These are phyloP conservation scores for Leccinum angustisporum DNA, from an alignment of 1,284 basidiomycete species.

Conservation along the genomic window DNA sequence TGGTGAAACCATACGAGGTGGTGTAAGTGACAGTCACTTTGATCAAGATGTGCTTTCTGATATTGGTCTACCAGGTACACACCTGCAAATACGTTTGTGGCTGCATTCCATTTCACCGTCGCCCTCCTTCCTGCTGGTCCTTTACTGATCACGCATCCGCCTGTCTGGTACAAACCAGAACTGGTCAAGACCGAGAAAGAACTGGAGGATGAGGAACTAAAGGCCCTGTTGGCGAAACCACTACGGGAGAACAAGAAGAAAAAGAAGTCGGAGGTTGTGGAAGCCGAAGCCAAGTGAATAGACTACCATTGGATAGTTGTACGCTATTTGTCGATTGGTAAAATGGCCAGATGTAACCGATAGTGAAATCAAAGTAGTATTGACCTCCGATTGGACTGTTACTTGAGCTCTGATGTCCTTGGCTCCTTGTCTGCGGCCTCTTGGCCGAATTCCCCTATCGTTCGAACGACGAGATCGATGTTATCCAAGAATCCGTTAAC, in stretches of 20 bases:
- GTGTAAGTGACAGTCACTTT: slow-evolving; percentile 51
- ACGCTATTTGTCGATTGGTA: slow-evolving; percentile 18
- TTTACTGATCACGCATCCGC: slow-evolving; percentile 80
- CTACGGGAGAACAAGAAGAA: slow-evolving; percentile 92
- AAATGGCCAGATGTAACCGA: slow-evolving; percentile 5
- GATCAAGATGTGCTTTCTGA: slow-evolving; percentile 9
- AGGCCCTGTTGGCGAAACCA: slow-evolving; percentile 74
- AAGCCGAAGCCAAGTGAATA: slow-evolving; percentile 32
- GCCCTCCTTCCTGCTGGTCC: slow-evolving; percentile 87
- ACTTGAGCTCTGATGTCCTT: slow-evolving; percentile 4
- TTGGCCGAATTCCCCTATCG: slow-evolving; percentile 76
- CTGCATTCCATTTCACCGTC: slow-evolving; percentile 95
- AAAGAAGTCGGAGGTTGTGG: slow-evolving; percentile 57
- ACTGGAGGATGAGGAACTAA: slow-evolving; percentile 84
- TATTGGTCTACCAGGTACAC: slow-evolving; percentile 58
- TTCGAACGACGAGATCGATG: slow-evolving; percentile 79
- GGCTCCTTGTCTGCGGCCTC: slow-evolving; percentile 43
- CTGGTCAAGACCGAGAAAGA: slow-evolving; percentile 88
- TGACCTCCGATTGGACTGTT: not conserved
- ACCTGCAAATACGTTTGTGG: slow-evolving; percentile 77
- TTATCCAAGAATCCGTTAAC: slow-evolving; percentile 87
- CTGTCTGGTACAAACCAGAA: slow-evolving; percentile 91
- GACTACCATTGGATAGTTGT: slow-evolving; percentile 24
- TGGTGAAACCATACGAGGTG: slow-evolving; percentile 90
- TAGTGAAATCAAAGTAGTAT: slow-evolving; percentile 10